These are phyloP conservation scores for Endocalyx cinctus DNA, from an alignment of 2,329 filamentous ascomycete species.

Conservation along the genomic window DNA sequence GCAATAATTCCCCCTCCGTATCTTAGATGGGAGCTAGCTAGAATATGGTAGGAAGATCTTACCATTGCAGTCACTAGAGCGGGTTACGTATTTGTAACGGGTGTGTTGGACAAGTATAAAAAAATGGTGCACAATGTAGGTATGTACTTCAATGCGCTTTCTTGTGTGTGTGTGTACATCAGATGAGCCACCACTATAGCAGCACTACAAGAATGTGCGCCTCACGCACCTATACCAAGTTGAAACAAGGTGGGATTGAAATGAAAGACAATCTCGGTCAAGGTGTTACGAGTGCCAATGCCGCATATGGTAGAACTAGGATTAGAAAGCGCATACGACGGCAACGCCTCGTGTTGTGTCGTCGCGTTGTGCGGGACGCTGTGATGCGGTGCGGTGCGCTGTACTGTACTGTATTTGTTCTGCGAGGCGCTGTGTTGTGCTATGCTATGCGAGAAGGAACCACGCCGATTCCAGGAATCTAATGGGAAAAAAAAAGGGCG, in stretches of 20 bases:
- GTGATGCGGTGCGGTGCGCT: conserved; percentile 10
- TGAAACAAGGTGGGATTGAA: conserved; percentile 24
- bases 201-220: conserved; percentile 6
- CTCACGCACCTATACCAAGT: conserved; percentile 27
- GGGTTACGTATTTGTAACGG: conserved; percentile 20
- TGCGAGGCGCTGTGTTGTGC: conserved; percentile 8
- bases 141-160: conserved; percentile 25
- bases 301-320: conserved; percentile 22
- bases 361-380: conserved; percentile 11
- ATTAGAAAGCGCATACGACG: conserved; percentile 17
- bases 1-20: conserved; percentile 27
- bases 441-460: conserved; percentile 8
- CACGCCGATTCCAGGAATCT: conserved; percentile 7
- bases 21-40: conserved; percentile 11
- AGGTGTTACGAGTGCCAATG: conserved; percentile 30
- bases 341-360: conserved; percentile 16
- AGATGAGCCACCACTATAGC: conserved; percentile 13
- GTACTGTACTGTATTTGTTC: conserved; percentile 13
- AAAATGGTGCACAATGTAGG: conserved; percentile 24
- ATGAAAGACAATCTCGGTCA: conserved; percentile 19
- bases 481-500: conserved; percentile 4
- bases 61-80: conserved; percentile 28
- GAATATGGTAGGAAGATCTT: conserved; percentile 28
- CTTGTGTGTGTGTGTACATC: conserved; percentile 19
- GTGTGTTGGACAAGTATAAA: conserved; percentile 32